Evolutionary conservation across 108 stramenopile genomes (phyloP).

Genomic region (Craspedostauros australis): DNA sequence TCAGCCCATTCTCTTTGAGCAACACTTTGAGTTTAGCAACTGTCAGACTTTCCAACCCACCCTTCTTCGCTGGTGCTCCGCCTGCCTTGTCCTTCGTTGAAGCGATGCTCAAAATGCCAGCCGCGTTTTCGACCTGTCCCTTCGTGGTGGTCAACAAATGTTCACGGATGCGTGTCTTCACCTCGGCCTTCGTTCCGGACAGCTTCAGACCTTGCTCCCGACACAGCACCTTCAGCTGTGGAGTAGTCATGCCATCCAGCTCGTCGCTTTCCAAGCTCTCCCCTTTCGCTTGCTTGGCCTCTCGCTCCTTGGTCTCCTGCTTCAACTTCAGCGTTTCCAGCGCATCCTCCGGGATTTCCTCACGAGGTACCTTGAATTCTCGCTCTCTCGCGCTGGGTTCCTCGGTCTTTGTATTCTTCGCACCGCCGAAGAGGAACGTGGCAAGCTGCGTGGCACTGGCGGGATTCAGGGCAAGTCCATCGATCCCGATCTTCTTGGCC

Average conservation of each 20-base stretch:
- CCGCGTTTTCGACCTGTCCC: conserved; percentile 1
- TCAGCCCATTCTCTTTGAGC: conserved; percentile 81
- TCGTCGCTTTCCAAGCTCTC: conserved; percentile 29
- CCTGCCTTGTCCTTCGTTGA: no score
- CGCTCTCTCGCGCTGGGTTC: conserved; percentile 59
- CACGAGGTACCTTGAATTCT: conserved; percentile 77
- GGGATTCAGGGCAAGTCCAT: conserved; percentile 83
- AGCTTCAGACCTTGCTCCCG: conserved; percentile 82
- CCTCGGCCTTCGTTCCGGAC: conserved; percentile 75
- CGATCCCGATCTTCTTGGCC: conserved; percentile 50
- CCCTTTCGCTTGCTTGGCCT: conserved; percentile 1
- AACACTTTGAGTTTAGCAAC: conserved; percentile 70
- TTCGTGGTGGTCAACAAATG: conserved; percentile 41
- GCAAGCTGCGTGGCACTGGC: conserved; percentile 75
- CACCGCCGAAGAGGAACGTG: conserved; percentile 89
- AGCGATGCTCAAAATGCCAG: no score
- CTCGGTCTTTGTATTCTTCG: conserved; percentile 61
- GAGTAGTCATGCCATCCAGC: conserved; percentile 69
- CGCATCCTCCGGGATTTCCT: conserved; percentile 77
- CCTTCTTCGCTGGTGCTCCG: no score
- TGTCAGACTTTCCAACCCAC: no score
- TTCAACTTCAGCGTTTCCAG: conserved; percentile 52
- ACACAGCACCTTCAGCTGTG: conserved; percentile 73
- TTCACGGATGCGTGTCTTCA: conserved; percentile 63
- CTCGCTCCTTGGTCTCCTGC: no score